These are phyloP conservation scores for Peronospora belbahrii DNA, from an alignment of 352 stramenopile species.

Conservation along the genomic window DNA sequence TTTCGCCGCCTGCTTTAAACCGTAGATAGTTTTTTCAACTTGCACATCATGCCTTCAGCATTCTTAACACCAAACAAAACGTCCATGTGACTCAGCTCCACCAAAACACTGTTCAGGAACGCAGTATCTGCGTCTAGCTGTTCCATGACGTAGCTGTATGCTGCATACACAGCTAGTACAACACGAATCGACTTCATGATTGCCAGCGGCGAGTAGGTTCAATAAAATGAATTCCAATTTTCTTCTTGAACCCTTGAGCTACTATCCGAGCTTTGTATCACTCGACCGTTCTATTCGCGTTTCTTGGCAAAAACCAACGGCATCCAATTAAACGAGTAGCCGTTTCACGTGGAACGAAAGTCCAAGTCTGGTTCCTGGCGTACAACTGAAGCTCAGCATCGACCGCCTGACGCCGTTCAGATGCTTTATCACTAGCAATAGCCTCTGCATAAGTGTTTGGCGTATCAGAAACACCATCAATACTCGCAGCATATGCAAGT, in stretches of 20 bases:
- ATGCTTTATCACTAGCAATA: background rate
- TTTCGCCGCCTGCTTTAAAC: slow-evolving; percentile 10
- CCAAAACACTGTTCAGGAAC: slow-evolving; percentile 5
- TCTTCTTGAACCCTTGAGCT: slow-evolving; percentile 6
- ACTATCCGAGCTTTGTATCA: background rate
- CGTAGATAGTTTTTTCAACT: slow-evolving; percentile 18
- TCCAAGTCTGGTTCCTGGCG: background rate
- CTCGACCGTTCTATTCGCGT: background rate
- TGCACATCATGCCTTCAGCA: slow-evolving; percentile 1
- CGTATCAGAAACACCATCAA: background rate
- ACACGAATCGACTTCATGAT: background rate
- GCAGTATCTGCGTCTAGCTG: slow-evolving; percentile 3
- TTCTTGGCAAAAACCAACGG: slow-evolving; percentile 7
- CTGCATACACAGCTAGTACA: background rate
- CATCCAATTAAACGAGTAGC: background rate
- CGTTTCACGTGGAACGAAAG: background rate
- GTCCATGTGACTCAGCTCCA: slow-evolving; percentile 1
- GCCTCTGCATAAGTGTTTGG: slow-evolving; percentile 8
- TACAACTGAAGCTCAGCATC: background rate
- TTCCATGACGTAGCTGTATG: background rate
- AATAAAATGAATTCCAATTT: slow-evolving; percentile 5
- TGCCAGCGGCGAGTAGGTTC: slow-evolving; percentile 8
- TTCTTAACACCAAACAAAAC: background rate
- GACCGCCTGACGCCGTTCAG: background rate
- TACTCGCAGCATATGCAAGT: slow-evolving; percentile 1